Conservation (phyloP, 2,329 filamentous ascomycete genomes). For the Talaromyces sp. region DNA sequence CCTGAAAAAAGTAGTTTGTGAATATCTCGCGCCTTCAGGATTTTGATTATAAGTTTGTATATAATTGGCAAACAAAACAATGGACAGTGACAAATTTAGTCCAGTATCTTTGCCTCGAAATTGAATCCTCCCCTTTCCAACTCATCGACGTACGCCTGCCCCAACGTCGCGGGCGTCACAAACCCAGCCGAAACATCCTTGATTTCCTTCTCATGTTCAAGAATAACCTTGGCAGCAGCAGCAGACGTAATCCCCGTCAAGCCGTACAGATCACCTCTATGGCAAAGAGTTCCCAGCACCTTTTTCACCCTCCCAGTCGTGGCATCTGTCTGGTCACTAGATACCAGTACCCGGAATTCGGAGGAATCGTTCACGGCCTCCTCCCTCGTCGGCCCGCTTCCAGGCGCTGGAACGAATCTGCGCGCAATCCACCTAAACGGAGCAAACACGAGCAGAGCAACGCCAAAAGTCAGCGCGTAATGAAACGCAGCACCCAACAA, state of each 20-base stretch:
- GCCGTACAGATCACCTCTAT: conserved; percentile 42
- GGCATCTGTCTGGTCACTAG: conserved; percentile 35
- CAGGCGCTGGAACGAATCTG: conserved; percentile 49
- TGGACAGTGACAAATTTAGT: conserved; percentile 16
- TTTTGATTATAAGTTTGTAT: not conserved
- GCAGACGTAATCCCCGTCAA: conserved; percentile 43
- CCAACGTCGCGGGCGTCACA: conserved; percentile 48
- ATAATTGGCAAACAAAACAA: not conserved
- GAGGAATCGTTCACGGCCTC: conserved; percentile 36
- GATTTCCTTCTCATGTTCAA: conserved; percentile 41
- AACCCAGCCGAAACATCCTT: conserved; percentile 42
- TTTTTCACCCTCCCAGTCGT: conserved; percentile 31
- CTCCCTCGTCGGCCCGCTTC: conserved; percentile 48
- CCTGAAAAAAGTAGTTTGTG: conserved; percentile 27
- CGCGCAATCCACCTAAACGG: conserved; percentile 52
- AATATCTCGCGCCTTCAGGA: not conserved
- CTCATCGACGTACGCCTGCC: conserved; percentile 45
- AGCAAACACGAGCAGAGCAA: conserved; percentile 48
- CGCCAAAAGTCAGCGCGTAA: conserved; percentile 43
- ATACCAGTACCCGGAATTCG: conserved; percentile 46
- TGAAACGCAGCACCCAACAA: conserved; percentile 50
- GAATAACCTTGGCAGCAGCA: conserved; percentile 45
- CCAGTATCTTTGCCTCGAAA: conserved; percentile 39
- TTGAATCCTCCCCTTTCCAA: conserved; percentile 43
- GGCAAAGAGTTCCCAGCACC: conserved; percentile 42